phyloP scores from a whole-genome alignment of 2,329 filamentous ascomycete species.

The Diaporthe ilicicola region DNA sequence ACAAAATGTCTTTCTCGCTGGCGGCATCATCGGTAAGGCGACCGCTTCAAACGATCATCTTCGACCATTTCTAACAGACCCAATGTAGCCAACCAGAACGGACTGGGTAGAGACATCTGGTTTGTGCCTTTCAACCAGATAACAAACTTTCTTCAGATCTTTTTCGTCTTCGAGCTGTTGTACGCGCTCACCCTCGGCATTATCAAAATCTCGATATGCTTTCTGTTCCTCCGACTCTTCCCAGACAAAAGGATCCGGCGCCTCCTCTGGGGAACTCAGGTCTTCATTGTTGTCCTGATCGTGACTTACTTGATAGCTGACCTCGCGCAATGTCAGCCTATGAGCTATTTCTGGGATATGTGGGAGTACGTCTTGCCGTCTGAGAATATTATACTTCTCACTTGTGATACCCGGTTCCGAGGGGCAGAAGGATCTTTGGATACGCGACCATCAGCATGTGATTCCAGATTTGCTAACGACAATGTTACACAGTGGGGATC shows the following conservation, averaged over 20 bases:
- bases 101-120: slow-evolving; percentile 18
- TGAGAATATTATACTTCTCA: background rate
- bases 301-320: background rate
- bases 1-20: slow-evolving; percentile 21
- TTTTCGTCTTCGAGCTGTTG: background rate
- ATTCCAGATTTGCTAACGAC: background rate
- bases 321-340: background rate
- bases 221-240: slow-evolving; percentile 16
- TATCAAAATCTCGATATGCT: slow-evolving; percentile 8
- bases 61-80: background rate
- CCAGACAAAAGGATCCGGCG: background rate
- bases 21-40: slow-evolving; percentile 13
- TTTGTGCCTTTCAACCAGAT: slow-evolving; percentile 8
- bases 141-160: background rate
- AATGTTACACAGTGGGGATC: background rate
- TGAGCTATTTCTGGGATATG: slow-evolving; percentile 21
- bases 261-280: slow-evolving; percentile 14
- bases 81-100: background rate
- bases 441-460: background rate
- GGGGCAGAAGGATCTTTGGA: no score
- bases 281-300: background rate
- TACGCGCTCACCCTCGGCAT: background rate
- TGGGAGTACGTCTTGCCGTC: background rate
- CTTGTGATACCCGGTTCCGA: background rate
- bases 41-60: background rate